These are phyloP conservation scores for Rhizopus arrhizus DNA, from an alignment of 371 early-diverging fungal species.

Conservation along the genomic window DNA sequence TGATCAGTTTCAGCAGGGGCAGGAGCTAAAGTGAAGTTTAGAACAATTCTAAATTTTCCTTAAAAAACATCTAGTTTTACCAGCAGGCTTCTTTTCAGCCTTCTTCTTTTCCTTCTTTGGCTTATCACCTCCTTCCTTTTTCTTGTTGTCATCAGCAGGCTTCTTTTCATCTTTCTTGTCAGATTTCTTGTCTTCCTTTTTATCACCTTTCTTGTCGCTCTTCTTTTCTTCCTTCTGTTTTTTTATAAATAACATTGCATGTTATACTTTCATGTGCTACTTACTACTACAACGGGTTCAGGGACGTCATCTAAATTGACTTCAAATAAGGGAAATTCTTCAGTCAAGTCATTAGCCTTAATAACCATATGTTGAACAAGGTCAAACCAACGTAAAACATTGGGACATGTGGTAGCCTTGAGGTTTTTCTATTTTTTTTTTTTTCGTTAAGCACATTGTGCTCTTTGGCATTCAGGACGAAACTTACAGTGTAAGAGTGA, in stretches of 20 bases:
- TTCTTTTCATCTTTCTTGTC: constrained; percentile 45
- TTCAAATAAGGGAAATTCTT: constrained; percentile 56
- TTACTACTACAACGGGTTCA: constrained; percentile 47
- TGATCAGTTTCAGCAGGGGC: constrained; percentile 59
- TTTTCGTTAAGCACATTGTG: not conserved
- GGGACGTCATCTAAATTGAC: constrained; percentile 63
- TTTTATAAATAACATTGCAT: not conserved
- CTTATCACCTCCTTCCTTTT: constrained; percentile 34
- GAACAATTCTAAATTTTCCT: not conserved
- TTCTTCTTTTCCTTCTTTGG: constrained; percentile 69
- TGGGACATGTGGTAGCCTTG: constrained; percentile 47
- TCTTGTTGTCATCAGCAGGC: constrained; percentile 49
- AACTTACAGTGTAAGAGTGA: constrained; percentile 60
- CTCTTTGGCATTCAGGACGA: not conserved
- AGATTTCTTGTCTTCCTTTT: constrained; percentile 30
- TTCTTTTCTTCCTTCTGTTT: constrained; percentile 43
- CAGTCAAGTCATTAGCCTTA: constrained; percentile 43
- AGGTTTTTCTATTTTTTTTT: constrained; percentile 36
- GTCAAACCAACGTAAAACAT: constrained; percentile 80
- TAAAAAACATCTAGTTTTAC: constrained; percentile 16
- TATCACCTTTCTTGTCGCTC: constrained; percentile 17
- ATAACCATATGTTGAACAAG: constrained; percentile 69
- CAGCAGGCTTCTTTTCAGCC: constrained; percentile 56
- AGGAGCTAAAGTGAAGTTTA: constrained; percentile 21
- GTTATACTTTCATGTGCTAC: constrained; percentile 3